Evolutionary conservation across 345 rosid species (phyloP).

Genomic region (Brassica nigra): DNA sequence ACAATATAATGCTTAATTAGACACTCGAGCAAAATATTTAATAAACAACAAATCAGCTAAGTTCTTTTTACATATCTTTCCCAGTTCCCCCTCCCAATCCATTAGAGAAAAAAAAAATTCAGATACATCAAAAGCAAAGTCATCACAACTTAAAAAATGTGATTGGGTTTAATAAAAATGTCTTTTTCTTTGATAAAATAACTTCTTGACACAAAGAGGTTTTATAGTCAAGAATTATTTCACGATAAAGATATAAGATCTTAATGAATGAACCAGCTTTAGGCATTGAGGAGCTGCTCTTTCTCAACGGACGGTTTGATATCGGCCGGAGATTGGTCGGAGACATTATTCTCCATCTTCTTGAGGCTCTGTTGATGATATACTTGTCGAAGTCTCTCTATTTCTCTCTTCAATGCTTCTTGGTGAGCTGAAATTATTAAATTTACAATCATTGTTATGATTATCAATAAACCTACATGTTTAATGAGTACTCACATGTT

Average conservation of each 20-base stretch:
- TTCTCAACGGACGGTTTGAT: conserved; percentile 40
- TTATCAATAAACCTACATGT: conserved; percentile 1
- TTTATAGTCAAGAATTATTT: conserved; percentile 31
- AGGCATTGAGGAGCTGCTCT: conserved; percentile 42
- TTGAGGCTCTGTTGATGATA: conserved; percentile 64
- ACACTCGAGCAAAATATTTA: conserved; percentile 34
- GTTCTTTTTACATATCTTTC: conserved; percentile 39
- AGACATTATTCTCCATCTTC: conserved; percentile 46
- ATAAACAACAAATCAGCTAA: conserved; percentile 39
- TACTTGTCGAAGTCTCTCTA: conserved; percentile 82
- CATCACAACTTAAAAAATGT: conserved; percentile 41
- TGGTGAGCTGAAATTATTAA: conserved; percentile 67
- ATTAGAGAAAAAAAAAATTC: conserved; percentile 21
- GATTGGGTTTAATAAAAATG: conserved; percentile 27
- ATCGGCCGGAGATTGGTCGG: conserved; percentile 40
- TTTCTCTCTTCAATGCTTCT: conserved; percentile 88
- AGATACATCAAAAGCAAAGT: conserved; percentile 35
- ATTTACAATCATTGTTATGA: background rate
- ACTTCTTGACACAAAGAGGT: conserved; percentile 35
- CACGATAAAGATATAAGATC: conserved; percentile 22
- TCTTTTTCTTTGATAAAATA: conserved; percentile 23
- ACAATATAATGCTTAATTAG: conserved; percentile 30
- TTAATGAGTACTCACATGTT: conserved; percentile 16
- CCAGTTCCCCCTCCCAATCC: conserved; percentile 31
- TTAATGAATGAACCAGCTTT: conserved; percentile 11